phyloP scores from a whole-genome alignment of 805 yeast genomes.

The Candida takata region DNA sequence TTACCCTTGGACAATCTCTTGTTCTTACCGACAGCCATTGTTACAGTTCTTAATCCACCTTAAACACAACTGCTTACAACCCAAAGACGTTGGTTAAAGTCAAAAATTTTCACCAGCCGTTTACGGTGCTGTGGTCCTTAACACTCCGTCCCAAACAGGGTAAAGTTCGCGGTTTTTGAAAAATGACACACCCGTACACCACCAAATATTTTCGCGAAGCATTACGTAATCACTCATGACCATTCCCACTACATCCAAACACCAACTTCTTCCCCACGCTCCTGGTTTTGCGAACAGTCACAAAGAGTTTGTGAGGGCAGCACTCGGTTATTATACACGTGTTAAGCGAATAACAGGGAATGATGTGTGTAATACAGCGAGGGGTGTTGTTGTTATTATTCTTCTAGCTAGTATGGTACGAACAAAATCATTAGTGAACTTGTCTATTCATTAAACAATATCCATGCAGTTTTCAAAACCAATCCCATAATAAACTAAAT shows the following conservation, averaged over 20 bases:
- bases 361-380: too few relatives aligned
- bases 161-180: background rate
- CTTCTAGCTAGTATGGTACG: too few relatives aligned
- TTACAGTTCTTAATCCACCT: background rate
- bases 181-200: too few relatives aligned
- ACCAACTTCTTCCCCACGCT: background rate
- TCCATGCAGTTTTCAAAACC: slow-evolving; percentile 25
- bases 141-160: background rate
- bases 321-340: too few relatives aligned
- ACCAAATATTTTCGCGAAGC: too few relatives aligned
- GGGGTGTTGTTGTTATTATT: too few relatives aligned
- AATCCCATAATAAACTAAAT: slow-evolving; percentile 16
- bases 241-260: too few relatives aligned
- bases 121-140: background rate
- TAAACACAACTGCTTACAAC: too few relatives aligned
- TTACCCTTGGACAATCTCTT: slow-evolving; percentile 80
- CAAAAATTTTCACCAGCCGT: slow-evolving; percentile 11
- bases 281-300: background rate
- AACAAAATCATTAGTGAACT: slow-evolving; percentile 20
- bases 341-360: too few relatives aligned
- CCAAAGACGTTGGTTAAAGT: background rate
- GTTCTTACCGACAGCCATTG: slow-evolving; percentile 74
- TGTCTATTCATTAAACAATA: slow-evolving; percentile 37
- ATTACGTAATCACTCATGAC: background rate
- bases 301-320: too few relatives aligned